phyloP scores from a whole-genome alignment of 108 stramenopile genomes.

The Skeletonema tropicum region DNA sequence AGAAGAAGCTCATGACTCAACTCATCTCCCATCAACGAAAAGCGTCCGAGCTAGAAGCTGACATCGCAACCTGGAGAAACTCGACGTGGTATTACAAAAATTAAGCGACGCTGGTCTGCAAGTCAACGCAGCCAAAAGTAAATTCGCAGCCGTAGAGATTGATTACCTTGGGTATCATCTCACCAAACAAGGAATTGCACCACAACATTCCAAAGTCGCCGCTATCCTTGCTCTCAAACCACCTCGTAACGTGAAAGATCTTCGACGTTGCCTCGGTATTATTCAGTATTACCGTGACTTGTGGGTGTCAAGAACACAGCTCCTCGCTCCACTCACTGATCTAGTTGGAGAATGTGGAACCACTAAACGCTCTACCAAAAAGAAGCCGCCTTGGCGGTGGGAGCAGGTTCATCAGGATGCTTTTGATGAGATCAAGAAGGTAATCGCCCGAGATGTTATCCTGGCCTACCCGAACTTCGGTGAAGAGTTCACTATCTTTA shows the following conservation, averaged over 20 bases:
- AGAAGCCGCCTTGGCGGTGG: conserved; percentile 39
- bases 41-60: too few relatives aligned
- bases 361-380: conserved; percentile 2
- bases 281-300: conserved; percentile 60
- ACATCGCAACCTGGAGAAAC: conserved; percentile 36
- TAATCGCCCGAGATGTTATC: conserved; percentile 38
- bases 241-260: conserved; percentile 10
- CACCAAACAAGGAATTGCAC: conserved; percentile 12
- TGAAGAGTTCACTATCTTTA: conserved; percentile 33
- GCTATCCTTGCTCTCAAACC: conserved; percentile 38
- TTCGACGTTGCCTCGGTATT: conserved; percentile 20
- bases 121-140: conserved; percentile 6
- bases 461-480: conserved; percentile 54
- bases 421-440: conserved; percentile 51
- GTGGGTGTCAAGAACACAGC: conserved; percentile 40
- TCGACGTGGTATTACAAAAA: conserved; percentile 13
- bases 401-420: conserved; percentile 33
- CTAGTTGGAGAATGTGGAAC: conserved; percentile 24
- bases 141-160: conserved; percentile 15
- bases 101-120: conserved; percentile 16
- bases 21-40: too few relatives aligned
- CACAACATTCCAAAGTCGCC: conserved; percentile 30
- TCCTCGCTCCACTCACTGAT: conserved; percentile 51
- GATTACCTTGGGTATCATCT: conserved; percentile 38
- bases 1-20: too few relatives aligned